Base-by-base conservation (phyloP, 2,329 filamentous ascomycete species). In the Berkeleyomyces basicola region DNA sequence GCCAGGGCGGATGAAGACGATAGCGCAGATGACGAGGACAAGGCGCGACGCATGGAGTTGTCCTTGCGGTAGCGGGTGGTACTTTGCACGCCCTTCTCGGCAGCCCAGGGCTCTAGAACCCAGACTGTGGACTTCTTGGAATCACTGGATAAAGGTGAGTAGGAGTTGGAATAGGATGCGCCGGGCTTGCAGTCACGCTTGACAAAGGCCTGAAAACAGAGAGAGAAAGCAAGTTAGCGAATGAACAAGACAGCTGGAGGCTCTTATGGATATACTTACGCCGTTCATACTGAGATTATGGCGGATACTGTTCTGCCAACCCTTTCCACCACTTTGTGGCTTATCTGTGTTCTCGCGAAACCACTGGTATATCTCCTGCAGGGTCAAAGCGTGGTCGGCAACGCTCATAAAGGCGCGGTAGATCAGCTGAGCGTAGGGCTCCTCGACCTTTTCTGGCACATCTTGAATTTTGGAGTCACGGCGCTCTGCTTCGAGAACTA, bases 221-320 rank as follows among this genome's bases (percentile, higher is more conserved):
- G 62, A 44, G 66, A 61, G 14, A 64, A 53, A 23, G 46, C 46
- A 16, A 16, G 49, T n/a, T 3, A 6, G 16, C 23, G 4, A 6
- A n/a, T 47, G 14, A 47, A n/a, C 23, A 47, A n/a, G 23, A 10
- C 23, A 23, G 23, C 2, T 23, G 23, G 23, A 23, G 23, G 23
- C 23, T 23, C 23, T 5, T 23, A 16, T 23, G 49, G 5, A 51
- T 49, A n/a, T 10, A 67, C 75, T 74, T 82, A 96, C 92, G 65
- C 81, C 80, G 69, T 97, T 97, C 91, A 97, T 96, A 58, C 90
- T 96, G 6, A 97, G 77, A 68, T 97, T 97, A 72, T 97, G 92
- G 1, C 92, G 83, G 67, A 97, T 95, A 71, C 89, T 95, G 73
- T 96, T 97, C 74, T 92, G 87, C 92, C 92, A 97, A 7, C 91